phyloP scores from a whole-genome alignment of 495 filamentous ascomycete genomes.

The Monascus purpureus region DNA sequence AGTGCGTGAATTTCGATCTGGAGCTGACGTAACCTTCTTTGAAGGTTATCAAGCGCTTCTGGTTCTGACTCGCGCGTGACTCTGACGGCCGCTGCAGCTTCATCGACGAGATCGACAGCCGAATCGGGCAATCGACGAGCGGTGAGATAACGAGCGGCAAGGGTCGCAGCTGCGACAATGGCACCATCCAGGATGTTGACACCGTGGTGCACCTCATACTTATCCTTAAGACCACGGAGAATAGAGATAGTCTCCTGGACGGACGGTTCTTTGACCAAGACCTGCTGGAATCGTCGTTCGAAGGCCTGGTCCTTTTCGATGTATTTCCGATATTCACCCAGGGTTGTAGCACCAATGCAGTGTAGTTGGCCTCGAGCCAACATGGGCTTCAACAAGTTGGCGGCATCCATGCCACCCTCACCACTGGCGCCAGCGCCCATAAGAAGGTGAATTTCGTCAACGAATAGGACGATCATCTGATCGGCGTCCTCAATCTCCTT shows the following conservation, averaged over 20 bases:
- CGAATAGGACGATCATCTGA: constrained; percentile 92
- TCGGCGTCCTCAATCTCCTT: constrained; percentile 96
- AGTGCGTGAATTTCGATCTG: constrained; percentile 95
- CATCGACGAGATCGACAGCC: constrained; percentile 90
- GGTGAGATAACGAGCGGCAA: constrained; percentile 86
- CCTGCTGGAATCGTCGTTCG: constrained; percentile 96
- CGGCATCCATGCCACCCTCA: constrained; percentile 97
- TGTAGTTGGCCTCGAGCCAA: constrained; percentile 90
- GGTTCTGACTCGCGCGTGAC: constrained; percentile 93
- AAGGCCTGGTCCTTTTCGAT: constrained; percentile 98
- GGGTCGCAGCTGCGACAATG: constrained; percentile 77
- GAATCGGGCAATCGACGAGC: constrained; percentile 85
- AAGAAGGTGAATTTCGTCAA: constrained; percentile 95
- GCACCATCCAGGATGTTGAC: constrained; percentile 89
- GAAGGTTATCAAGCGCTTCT: constrained; percentile 83
- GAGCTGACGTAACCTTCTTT: constrained; percentile 74
- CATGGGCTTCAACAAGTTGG: constrained; percentile 95
- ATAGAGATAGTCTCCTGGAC: constrained; percentile 90
- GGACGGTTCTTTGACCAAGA: constrained; percentile 83
- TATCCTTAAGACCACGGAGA: constrained; percentile 89
- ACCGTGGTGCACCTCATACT: constrained; percentile 95
- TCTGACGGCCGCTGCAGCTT: constrained; percentile 86
- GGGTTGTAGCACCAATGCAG: constrained; percentile 92
- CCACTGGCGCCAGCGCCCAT: constrained; percentile 93
- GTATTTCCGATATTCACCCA: constrained; percentile 94